Evolutionary conservation across 2,329 filamentous ascomycete species (phyloP).

Genomic region (Pleomassaria siparia): DNA sequence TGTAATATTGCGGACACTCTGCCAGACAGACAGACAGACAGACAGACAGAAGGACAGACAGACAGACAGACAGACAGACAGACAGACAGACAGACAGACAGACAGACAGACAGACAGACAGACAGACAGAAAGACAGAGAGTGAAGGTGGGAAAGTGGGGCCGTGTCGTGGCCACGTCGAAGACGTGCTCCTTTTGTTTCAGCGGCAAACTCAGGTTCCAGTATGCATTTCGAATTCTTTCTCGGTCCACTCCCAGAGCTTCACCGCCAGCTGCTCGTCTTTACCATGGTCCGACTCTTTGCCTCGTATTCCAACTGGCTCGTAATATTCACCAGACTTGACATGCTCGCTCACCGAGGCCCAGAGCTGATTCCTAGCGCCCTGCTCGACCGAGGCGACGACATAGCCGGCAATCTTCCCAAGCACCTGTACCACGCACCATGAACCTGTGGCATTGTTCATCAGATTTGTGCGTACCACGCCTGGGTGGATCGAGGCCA

Average conservation of each 20-base stretch:
- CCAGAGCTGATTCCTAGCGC: slow-evolving; percentile 15
- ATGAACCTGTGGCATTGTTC: not conserved
- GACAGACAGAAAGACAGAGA: too few species aligned
- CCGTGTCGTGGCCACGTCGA: too few species aligned
- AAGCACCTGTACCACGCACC: not conserved
- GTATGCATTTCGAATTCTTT: slow-evolving; percentile 25
- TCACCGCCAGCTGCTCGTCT: slow-evolving; percentile 35
- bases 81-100: too few species aligned
- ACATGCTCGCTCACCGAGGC: slow-evolving; percentile 28
- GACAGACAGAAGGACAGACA: too few species aligned
- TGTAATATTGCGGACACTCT: too few species aligned
- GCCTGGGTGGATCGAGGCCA: slow-evolving; percentile 48
- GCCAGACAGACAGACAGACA: too few species aligned
- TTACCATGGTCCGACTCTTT: slow-evolving; percentile 22
- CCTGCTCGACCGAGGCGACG: slow-evolving; percentile 7
- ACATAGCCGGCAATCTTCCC: slow-evolving; percentile 6
- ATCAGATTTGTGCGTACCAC: slow-evolving; percentile 38
- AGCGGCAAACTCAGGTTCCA: too few species aligned
- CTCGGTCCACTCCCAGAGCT: slow-evolving; percentile 43
- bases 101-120: too few species aligned
- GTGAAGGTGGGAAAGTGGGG: too few species aligned
- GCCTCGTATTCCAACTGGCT: slow-evolving; percentile 30
- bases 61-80: too few species aligned
- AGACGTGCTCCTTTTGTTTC: too few species aligned
- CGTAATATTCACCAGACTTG: slow-evolving; percentile 48